Evolutionary conservation across 768 basidiomycete species (phyloP).

Genomic region (Phaffia australis): DNA sequence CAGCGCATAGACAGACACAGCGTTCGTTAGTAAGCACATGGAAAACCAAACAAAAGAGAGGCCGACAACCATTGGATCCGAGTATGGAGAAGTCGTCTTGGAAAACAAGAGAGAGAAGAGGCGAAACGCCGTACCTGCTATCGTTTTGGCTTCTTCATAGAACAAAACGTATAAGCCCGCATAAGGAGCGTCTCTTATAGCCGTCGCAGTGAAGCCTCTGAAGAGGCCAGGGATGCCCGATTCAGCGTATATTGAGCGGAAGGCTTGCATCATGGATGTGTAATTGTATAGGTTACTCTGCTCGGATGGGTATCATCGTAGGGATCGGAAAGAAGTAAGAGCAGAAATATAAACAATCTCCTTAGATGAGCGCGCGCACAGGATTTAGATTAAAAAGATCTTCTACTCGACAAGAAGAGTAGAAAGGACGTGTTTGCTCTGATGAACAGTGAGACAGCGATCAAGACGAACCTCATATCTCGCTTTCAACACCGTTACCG

Average conservation of each 20-base stretch:
- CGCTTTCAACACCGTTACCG: slow-evolving; percentile 81
- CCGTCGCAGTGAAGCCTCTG: slow-evolving; percentile 74
- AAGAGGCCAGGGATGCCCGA: slow-evolving; percentile 66
- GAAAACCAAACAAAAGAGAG: slow-evolving; percentile 27
- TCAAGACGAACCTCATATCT: slow-evolving; percentile 63
- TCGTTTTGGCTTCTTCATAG: slow-evolving; percentile 75
- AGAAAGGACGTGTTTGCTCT: not conserved
- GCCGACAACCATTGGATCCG: not conserved
- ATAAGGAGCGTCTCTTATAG: slow-evolving; percentile 87
- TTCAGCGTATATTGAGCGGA: slow-evolving; percentile 33
- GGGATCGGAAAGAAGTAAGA: not conserved
- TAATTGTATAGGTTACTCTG: slow-evolving; percentile 69
- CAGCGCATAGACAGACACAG: slow-evolving; percentile 48
- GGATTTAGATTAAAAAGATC: not conserved
- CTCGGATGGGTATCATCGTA: not conserved
- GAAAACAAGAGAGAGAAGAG: slow-evolving; percentile 39
- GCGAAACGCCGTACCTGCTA: slow-evolving; percentile 47
- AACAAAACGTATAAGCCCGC: slow-evolving; percentile 79
- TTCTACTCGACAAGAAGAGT: slow-evolving; percentile 33
- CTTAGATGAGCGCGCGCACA: not conserved
- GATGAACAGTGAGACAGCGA: slow-evolving; percentile 3
- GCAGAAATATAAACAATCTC: not conserved
- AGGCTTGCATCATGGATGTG: slow-evolving; percentile 48
- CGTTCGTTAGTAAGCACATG: slow-evolving; percentile 42
- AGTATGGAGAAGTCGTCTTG: not conserved